Evolutionary conservation across 768 basidiomycete genomes (phyloP).

Genomic region (Suillus variegatus): DNA sequence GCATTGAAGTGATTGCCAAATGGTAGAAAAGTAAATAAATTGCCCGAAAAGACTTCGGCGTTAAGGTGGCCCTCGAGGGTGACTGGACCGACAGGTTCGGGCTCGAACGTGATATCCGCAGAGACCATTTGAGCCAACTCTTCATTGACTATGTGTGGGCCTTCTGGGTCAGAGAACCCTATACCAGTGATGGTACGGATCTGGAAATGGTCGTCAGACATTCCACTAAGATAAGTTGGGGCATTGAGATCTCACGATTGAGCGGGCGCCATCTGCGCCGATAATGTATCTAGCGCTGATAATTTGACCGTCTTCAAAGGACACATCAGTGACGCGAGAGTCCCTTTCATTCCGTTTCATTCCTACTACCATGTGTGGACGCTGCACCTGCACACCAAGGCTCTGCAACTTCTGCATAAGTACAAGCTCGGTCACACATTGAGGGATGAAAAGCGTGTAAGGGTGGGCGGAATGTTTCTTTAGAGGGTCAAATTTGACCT

Average conservation of each 20-base stretch:
- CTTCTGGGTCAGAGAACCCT: slow-evolving; percentile 46
- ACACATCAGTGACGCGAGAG: slow-evolving; percentile 35
- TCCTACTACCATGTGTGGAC: slow-evolving; percentile 42
- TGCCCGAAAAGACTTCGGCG: slow-evolving; percentile 25
- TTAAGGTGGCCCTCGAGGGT: slow-evolving; percentile 14
- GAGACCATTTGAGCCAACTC: slow-evolving; percentile 41
- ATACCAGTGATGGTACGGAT: slow-evolving; percentile 33
- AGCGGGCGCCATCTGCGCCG: background rate
- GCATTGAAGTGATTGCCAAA: slow-evolving; percentile 23
- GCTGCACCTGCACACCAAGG: slow-evolving; percentile 34
- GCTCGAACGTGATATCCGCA: slow-evolving; percentile 47
- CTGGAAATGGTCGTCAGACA: background rate
- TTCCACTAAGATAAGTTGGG: background rate
- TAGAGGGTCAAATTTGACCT: slow-evolving; percentile 35
- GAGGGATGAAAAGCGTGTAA: background rate
- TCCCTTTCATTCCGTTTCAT: slow-evolving; percentile 33
- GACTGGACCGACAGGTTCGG: slow-evolving; percentile 15
- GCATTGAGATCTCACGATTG: background rate
- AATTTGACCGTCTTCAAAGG: slow-evolving; percentile 27
- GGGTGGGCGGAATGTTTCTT: slow-evolving; percentile 7
- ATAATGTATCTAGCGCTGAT: background rate
- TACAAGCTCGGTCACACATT: slow-evolving; percentile 27
- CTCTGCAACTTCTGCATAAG: slow-evolving; percentile 37
- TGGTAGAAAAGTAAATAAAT: slow-evolving; percentile 33
- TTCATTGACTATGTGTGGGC: slow-evolving; percentile 15